A percentile compares a stretch with the other conserved stretches of the same genome.
These are phyloP conservation scores for Aspergillus niger DNA, from an alignment of 2,329 filamentous ascomycete genomes.

Conservation along the genomic window DNA sequence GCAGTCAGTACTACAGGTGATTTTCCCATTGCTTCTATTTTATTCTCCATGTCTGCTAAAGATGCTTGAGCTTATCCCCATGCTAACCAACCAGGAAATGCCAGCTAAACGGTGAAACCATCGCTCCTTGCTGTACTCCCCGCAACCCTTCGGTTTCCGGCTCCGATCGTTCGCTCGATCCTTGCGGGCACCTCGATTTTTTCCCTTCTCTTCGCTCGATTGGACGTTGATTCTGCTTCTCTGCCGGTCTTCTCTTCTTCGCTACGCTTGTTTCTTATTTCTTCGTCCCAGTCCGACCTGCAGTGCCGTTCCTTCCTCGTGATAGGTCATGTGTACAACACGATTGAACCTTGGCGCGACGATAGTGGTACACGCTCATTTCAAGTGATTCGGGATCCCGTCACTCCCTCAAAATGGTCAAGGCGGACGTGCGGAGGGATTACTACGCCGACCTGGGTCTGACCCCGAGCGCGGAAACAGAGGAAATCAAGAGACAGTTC, in stretches of 20 bases:
- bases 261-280: neutral
- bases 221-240: neutral
- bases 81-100: neutral
- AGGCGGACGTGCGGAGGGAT: slow-evolving; percentile 68
- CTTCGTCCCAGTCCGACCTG: neutral
- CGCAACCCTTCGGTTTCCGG: neutral
- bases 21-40: neutral
- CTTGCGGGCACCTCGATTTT: neutral
- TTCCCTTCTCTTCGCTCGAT: neutral
- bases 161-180: neutral
- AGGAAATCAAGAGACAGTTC: slow-evolving; percentile 84
- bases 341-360: slow-evolving; percentile 14
- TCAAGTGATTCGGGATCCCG: neutral
- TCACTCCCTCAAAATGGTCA: slow-evolving; percentile 59
- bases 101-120: neutral
- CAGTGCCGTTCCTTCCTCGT: neutral
- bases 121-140: slow-evolving; percentile 2
- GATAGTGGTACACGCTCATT: slow-evolving; percentile 17
- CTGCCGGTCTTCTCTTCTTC: neutral
- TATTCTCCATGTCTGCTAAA: neutral
- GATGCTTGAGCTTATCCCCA: neutral
- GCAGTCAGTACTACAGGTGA: neutral
- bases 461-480: slow-evolving; percentile 64
- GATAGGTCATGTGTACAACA: slow-evolving; percentile 26
- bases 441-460: slow-evolving; percentile 86